Base-by-base conservation (phyloP, 2,329 filamentous ascomycete genomes). In the Claviceps purpurea region DNA sequence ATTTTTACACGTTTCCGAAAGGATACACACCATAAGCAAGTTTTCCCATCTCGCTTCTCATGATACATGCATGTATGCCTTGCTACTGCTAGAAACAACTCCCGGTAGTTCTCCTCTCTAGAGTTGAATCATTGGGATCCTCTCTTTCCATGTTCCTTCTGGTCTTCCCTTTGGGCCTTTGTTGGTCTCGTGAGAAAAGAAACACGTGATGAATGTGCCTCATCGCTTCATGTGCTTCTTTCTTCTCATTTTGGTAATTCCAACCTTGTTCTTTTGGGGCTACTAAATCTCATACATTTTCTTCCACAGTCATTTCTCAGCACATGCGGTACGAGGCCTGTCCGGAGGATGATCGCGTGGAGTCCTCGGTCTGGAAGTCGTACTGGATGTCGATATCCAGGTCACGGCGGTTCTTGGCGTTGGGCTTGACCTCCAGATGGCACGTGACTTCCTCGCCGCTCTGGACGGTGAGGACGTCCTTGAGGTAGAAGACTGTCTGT, bases 401-500 rank as follows among this genome's bases (percentile, higher is more conserved):
- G 68, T 98, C 93, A 59, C 93, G 85, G 68, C 85, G 84, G 76
- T 98, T 97, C 79, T 93, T 90, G 57, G 85, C 78, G 67, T 95
- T 98, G 50, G 93, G 93, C 70, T 83, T 85, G 73, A 91, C 94
- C 57, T 81, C 77, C 42, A 98, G 73, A 37, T 77, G 74, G 62
- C 88, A 87, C 55, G 74, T 71, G 55, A 98, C 77, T 62, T 80
- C 76, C 75, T 98, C 93, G 53, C 85, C 89, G 64, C 88, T 78
- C 69, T 95, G 85, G 40, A 95, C 89, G 18, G 90, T 97, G 58
- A 98, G 74, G 38, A 95, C 87, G 60, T 98, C 90, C 64, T 87
- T 82, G 57, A 98, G 77, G 73, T 98, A 98, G 74, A 98, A 97
- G 56, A 98, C 93, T 13, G 93, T 98, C 76, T 98, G 93, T 76